Evolutionary conservation across 2,329 filamentous ascomycete genomes (phyloP), one percentile per base, ranked within the genome.

Genomic region (Trichothecium roseum): DNA sequence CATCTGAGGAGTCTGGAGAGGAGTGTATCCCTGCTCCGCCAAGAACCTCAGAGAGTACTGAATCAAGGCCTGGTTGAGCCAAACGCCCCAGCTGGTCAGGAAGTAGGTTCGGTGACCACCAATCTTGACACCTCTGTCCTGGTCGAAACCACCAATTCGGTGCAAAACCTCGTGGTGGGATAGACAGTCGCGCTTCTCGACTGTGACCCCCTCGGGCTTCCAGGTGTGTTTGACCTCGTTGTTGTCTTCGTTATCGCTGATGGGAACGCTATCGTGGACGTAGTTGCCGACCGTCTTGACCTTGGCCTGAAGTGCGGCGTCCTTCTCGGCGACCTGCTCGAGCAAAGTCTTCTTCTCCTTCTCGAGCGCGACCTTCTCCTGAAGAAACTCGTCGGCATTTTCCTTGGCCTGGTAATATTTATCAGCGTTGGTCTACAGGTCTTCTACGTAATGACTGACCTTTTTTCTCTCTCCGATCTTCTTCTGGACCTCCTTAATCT

Each of bases 51-150:
- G 69, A 36, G 88, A 89, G 55, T 96, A 98, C 64, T 94, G 94
- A 60, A 95, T 80, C 35, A 98, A 72, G 2, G 91, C 91, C 55
- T 91, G 81, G 63, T 94, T 94, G 44, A 94, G 68, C 57, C 89
- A 88, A 28, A 95, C 78, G 41, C 89, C 91, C 68, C 88, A 94
- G 42, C 81, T 81, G 39, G 79, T 86, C 51, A 96, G 63, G 63
- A 89, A 95, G 65, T 96, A 96, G 28, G 89, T 89, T 48, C 89
- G 74, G 61, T 96, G 89, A 35, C 91, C 89, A 30, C 94, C 88
- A 43, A 96, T 75, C 69, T 96, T 96, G 44, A 87, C 84, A 46
- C 87, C 87, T 45, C 91, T 81, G 53, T 94, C 86, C 1, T 86
- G 83, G 55, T 96, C 91, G 55, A 94, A 95, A 36, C 89, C 88